phyloP scores from a whole-genome alignment of 2,329 filamentous ascomycete genomes.

The Xylaria sp. region DNA sequence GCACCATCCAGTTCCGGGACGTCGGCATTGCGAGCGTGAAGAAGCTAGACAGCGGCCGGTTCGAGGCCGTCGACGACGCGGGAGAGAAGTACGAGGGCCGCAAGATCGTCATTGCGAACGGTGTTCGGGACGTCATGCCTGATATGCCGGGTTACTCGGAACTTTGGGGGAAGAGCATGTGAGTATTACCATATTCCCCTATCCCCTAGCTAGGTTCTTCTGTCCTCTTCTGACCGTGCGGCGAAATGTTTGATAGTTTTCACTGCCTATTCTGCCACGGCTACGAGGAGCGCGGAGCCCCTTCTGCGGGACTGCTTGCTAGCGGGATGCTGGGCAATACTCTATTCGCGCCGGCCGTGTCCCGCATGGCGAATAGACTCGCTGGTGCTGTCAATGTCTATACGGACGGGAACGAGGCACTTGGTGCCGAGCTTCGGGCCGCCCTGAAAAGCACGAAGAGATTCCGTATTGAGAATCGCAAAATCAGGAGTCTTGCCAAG shows the following conservation, averaged over 20 bases:
- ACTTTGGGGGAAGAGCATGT: constrained; percentile 60
- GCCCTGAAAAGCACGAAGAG: constrained; percentile 39
- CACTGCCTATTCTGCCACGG: constrained; percentile 67
- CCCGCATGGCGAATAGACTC: constrained; percentile 52
- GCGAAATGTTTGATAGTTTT: constrained; percentile 46
- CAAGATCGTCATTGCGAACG: constrained; percentile 62
- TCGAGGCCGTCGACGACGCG: constrained; percentile 45
- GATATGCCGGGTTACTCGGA: constrained; percentile 59
- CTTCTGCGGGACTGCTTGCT: constrained; percentile 54
- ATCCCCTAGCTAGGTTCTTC: not conserved
- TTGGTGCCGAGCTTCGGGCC: constrained; percentile 40
- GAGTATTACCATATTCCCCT: constrained; percentile 30
- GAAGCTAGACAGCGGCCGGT: constrained; percentile 26
- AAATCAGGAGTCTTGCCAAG: constrained; percentile 26
- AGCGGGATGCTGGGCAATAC: constrained; percentile 43
- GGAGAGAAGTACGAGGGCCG: constrained; percentile 53
- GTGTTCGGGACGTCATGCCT: constrained; percentile 56
- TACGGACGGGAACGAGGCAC: constrained; percentile 50
- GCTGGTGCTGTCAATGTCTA: constrained; percentile 55
- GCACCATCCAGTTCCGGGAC: constrained; percentile 29
- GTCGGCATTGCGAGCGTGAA: constrained; percentile 26
- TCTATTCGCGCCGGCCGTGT: constrained; percentile 46
- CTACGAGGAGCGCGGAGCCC: constrained; percentile 58
- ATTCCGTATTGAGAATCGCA: constrained; percentile 47
- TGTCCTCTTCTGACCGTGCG: not conserved